phyloP scores from a whole-genome alignment of 306 rosid genomes.

The Medicago arabica region DNA sequence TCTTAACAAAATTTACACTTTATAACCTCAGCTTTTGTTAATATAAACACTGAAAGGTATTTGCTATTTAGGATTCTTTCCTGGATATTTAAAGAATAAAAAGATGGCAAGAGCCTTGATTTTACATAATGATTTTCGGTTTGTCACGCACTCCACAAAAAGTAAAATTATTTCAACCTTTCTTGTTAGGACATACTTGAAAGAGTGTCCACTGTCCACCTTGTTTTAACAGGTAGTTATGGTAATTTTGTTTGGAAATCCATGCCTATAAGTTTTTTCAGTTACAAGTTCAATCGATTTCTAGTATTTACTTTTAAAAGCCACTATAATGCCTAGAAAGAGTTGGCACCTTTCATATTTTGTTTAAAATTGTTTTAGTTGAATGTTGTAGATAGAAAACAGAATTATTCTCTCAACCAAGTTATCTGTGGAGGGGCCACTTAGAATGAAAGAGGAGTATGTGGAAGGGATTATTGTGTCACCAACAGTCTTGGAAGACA shows the following conservation, averaged over 20 bases:
- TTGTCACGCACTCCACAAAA: conserved; percentile 4
- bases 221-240: conserved; percentile 9
- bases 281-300: background rate
- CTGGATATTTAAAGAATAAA: no score
- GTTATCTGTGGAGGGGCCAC: conserved; percentile 90
- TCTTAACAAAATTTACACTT: no score
- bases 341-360: conserved; percentile 7
- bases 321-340: background rate
- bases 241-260: conserved; percentile 27
- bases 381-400: conserved; percentile 74
- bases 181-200: background rate
- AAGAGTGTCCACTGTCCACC: background rate
- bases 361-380: conserved; percentile 28
- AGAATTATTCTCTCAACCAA: conserved; percentile 67
- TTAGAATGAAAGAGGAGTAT: conserved; percentile 93
- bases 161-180: background rate
- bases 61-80: no score
- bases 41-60: no score
- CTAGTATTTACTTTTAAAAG: conserved; percentile 13
- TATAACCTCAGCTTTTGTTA: no score
- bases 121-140: background rate
- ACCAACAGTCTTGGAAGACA: conserved; percentile 81
- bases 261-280: background rate
- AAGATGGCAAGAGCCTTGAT: no score
- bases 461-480: conserved; percentile 78